Percentiles rank a stretch among this genome's conserved stretches.
Evolutionary conservation across 805 yeast genomes (phyloP).

Genomic region (Starmera quercuum): DNA sequence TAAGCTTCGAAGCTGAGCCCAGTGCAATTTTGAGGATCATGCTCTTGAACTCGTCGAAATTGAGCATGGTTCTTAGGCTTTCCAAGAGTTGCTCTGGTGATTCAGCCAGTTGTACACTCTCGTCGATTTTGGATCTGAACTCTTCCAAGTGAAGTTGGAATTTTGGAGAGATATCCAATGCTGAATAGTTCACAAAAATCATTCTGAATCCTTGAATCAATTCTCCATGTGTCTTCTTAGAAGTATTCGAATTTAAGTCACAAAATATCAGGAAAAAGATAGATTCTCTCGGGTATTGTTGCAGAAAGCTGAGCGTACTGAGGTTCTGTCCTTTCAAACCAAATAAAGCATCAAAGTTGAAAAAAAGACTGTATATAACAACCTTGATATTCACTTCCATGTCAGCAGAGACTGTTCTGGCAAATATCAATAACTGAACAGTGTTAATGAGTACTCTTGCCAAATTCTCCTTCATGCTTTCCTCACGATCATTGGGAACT

Average conservation of each 20-base stretch:
- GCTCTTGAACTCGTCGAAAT: neutral
- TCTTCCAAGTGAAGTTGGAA: neutral
- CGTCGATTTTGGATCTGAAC: neutral
- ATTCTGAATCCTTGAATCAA: neutral
- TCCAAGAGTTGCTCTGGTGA: neutral
- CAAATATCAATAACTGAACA: constrained; percentile 9
- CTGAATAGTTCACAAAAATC: neutral
- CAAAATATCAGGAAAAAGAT: constrained; percentile 4
- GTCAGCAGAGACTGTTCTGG: constrained; percentile 5
- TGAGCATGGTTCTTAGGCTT: neutral
- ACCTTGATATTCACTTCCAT: constrained; percentile 2
- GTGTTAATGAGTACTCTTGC: constrained; percentile 11
- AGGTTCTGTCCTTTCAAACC: neutral
- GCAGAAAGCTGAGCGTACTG: constrained; percentile 1
- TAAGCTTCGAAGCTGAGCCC: neutral
- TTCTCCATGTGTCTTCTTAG: constrained; percentile 2
- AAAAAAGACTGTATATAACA: constrained; percentile 4
- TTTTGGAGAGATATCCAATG: neutral
- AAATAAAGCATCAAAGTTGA: constrained; percentile 4
- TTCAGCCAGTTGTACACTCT: too few species aligned
- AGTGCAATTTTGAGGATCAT: neutral
- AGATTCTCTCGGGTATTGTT: constrained; percentile 7
- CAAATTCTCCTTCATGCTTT: constrained; percentile 6
- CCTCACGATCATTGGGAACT: constrained; percentile 1
- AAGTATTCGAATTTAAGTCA: constrained; percentile 1